Evolutionary conservation across 108 stramenopile species (phyloP).

Genomic region (Aurantiochytrium sp.): DNA sequence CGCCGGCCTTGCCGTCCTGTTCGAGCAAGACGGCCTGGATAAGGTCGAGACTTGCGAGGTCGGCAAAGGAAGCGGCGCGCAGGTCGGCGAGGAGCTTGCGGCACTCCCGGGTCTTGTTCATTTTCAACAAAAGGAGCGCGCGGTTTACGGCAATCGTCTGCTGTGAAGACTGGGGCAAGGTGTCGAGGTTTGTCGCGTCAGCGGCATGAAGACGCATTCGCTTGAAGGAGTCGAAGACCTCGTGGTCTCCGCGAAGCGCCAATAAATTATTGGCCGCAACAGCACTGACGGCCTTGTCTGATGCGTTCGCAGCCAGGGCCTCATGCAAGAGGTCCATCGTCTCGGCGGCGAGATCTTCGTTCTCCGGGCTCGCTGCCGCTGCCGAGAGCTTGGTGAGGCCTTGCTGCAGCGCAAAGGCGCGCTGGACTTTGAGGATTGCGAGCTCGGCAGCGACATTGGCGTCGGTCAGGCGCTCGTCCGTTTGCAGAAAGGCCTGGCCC

Average conservation of each 20-base stretch:
- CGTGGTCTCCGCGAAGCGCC: constrained; percentile 12
- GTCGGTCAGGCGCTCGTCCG: not conserved
- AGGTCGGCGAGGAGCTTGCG: not conserved
- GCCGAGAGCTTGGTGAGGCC: not conserved
- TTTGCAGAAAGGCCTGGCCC: not conserved
- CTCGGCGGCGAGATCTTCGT: not conserved
- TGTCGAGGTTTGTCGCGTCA: not conserved
- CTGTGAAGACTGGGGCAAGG: not conserved
- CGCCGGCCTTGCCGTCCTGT: not conserved
- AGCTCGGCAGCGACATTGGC: not conserved
- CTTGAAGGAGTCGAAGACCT: constrained; percentile 15
- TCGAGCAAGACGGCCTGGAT: not conserved
- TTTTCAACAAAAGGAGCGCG: not conserved
- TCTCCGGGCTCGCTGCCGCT: not conserved
- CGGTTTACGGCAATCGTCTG: not conserved
- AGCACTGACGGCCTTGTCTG: not conserved
- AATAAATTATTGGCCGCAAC: not conserved
- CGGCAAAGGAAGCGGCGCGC: not conserved
- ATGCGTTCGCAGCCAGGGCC: not conserved
- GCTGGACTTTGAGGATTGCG: not conserved
- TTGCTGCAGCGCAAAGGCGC: not conserved
- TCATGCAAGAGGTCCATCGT: not conserved
- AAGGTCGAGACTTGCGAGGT: not conserved
- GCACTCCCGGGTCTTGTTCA: not conserved
- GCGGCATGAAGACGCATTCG: not conserved